Evolutionary conservation across 2,329 filamentous ascomycete genomes (phyloP), one percentile per base, ranked within the genome.

Genomic region (Pseudocercospora fuligena): DNA sequence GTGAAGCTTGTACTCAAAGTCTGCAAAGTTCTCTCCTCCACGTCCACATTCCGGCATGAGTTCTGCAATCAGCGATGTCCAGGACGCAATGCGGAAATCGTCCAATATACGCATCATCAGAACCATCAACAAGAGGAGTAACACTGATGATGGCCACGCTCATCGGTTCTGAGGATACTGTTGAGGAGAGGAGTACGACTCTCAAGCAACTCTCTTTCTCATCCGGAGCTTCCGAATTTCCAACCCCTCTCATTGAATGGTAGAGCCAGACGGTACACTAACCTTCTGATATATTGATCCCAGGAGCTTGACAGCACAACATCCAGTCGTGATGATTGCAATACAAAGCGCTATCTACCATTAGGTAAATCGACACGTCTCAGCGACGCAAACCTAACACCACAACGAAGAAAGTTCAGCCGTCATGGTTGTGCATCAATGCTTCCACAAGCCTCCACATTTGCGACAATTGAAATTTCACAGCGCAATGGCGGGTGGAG

Each of bases 81-180:
- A 56, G 12, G 7, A 31, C 8, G n/a, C 23, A 21, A 31, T 1
- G 14, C 23, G 27, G 27, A 11, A 31, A 29, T 9, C 23, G 25
- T 56, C 27, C 19, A 19, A 33, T 58, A 29, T 21, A 43, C 29
- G 56, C 56, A 58, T 58, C 56, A 58, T 58, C 31, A 36, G 31
- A 58, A 14, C 56, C 56, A 43, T 58, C 31, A 5, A 31, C 23
- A 27, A n/a, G 12, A 33, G 3, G 27, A 11, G 25, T 56, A 56
- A 7, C 8, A 31, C 51, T 33, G 12, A 19, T 16, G 3, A n/a
- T 21, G 5, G 21, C 7, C 23, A 12, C 16, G 12, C 25, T 56
- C 51, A 31, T 16, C 27, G 16, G 11, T 11, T 9, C 7, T 27
- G 8, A 11, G 27, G 14, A 33, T n/a, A 14, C 1, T 51, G 19